A percentile compares a stretch with the other conserved stretches of the same genome.
These are phyloP conservation scores for Silene uniflora DNA, from an alignment of 148 eudicot genomes.

Conservation along the genomic window DNA sequence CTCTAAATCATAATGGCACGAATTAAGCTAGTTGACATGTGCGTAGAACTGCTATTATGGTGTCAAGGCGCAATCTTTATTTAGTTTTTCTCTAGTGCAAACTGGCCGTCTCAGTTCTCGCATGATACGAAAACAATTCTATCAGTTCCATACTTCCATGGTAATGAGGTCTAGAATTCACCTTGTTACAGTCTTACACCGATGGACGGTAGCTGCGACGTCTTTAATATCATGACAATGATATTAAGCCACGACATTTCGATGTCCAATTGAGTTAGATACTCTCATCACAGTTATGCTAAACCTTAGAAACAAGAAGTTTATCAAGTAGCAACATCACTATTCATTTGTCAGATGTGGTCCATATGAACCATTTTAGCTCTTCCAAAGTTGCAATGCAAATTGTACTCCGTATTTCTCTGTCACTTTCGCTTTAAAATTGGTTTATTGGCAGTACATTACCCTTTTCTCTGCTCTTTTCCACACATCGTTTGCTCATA, in stretches of 20 bases:
- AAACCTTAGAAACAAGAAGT: neutral
- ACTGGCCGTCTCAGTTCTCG: too few species aligned
- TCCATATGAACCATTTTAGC: conserved; percentile 10
- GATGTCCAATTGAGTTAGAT: neutral
- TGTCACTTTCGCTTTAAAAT: conserved; percentile 21
- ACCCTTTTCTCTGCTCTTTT: conserved; percentile 22
- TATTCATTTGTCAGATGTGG: conserved; percentile 16
- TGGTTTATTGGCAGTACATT: conserved; percentile 15
- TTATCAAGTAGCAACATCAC: neutral
- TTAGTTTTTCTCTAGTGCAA: too few species aligned
- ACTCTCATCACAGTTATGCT: neutral
- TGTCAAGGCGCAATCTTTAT: too few species aligned
- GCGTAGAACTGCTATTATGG: too few species aligned
- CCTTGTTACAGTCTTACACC: neutral
- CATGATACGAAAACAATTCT: too few species aligned
- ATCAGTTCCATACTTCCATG: neutral
- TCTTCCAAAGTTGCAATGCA: conserved; percentile 7
- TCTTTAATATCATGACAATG: neutral
- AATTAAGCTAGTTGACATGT: too few species aligned
- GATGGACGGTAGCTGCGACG: neutral
- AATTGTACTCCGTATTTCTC: conserved; percentile 19
- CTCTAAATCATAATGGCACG: too few species aligned
- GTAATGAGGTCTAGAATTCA: neutral
- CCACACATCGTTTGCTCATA: conserved; percentile 27
- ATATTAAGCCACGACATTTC: neutral